phyloP scores from a whole-genome alignment of 257 asterid genomes.

The Cinchona pubescens region DNA sequence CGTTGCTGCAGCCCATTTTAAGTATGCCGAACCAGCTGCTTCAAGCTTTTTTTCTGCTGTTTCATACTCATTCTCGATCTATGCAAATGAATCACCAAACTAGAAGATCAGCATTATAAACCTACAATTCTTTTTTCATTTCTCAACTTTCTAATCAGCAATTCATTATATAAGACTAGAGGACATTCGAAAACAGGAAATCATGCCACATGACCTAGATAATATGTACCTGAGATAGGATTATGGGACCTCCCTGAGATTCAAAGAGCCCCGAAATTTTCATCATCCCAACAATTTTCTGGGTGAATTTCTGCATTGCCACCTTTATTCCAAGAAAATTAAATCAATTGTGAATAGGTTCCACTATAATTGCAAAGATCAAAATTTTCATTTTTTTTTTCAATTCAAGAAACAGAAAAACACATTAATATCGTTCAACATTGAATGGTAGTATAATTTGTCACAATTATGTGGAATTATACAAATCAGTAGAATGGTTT shows the following conservation, averaged over 20 bases:
- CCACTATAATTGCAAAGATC: not conserved
- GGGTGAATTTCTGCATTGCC: constrained; percentile 58
- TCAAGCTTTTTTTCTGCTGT: constrained; percentile 43
- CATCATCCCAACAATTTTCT: constrained; percentile 63
- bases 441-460: too few species aligned
- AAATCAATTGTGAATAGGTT: constrained; percentile 11
- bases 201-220: not conserved
- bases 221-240: constrained; percentile 56
- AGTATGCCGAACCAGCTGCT: constrained; percentile 49
- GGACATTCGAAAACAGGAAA: not conserved
- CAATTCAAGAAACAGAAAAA: not conserved
- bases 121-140: too few species aligned
- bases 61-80: constrained; percentile 77
- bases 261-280: constrained; percentile 61
- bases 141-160: too few species aligned
- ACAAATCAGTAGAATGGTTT: not conserved
- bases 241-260: constrained; percentile 75
- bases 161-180: too few species aligned
- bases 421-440: too few species aligned
- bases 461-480: not conserved
- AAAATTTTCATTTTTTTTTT: not conserved
- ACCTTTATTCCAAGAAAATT: constrained; percentile 30
- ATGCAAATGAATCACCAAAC: constrained; percentile 7
- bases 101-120: too few species aligned
- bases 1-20: constrained; percentile 72